Percentiles rank a stretch among this genome's conserved stretches.
Evolutionary conservation across 2,329 filamentous ascomycete species (phyloP).

Genomic region (Aspergillus sp.): DNA sequence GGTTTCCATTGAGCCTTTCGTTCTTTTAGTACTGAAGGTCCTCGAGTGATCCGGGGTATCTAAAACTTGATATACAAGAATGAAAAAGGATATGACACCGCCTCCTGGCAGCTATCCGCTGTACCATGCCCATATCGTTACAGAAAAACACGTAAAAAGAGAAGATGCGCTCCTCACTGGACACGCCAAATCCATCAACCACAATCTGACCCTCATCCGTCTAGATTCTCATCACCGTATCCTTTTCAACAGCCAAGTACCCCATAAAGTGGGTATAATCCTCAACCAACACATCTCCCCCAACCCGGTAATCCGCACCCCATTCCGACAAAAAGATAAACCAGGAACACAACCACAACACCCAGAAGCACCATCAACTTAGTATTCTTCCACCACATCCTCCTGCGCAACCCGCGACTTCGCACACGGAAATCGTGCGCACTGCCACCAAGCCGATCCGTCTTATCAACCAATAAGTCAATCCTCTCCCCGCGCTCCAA

Average conservation of each 20-base stretch:
- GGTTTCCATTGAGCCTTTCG: no score
- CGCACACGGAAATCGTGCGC: conserved; percentile 88
- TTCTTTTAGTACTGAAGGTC: no score
- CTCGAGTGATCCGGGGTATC: no score
- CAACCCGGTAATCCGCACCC: conserved; percentile 67
- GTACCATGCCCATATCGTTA: not conserved
- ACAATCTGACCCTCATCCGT: not conserved
- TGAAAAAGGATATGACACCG: no score
- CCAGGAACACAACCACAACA: conserved; percentile 63
- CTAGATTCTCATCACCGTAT: not conserved
- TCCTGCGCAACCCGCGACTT: conserved; percentile 78
- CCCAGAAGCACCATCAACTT: conserved; percentile 88
- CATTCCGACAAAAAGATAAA: conserved; percentile 71
- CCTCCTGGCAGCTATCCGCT: no score
- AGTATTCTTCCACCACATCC: conserved; percentile 99
- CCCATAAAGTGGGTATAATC: not conserved
- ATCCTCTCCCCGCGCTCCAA: conserved; percentile 90
- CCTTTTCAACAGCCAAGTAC: no score
- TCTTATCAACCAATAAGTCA: conserved; percentile 93
- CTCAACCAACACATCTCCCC: conserved; percentile 41
- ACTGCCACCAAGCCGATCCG: conserved; percentile 82
- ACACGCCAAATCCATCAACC: not conserved
- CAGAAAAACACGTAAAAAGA: not conserved
- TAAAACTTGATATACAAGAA: no score
- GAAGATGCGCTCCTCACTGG: not conserved